Base-by-base conservation (phyloP, 371 early-diverging fungal genomes). In the Sporodiniella umbellata region DNA sequence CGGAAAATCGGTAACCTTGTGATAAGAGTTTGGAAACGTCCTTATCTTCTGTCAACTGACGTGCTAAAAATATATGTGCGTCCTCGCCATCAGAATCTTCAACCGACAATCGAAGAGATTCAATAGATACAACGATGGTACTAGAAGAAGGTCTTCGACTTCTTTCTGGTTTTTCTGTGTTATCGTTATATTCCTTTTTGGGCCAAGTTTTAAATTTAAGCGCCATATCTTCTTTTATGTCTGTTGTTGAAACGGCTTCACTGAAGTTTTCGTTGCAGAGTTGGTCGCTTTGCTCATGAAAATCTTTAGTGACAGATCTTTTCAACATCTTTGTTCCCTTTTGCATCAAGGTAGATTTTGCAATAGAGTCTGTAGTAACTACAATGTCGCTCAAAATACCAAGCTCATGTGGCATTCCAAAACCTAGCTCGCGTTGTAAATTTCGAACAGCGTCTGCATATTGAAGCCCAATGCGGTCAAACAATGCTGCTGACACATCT, bases 1-100 rank as follows among this genome's bases (percentile, higher is more conserved):
- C 73, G 0, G 71, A 61, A 49, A 76, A 76, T 7, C 77, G 73
- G 45, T 62, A 76, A 1, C 77, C 77, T 30, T 54, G 66, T 2
- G 64, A 54, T 12, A 72, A 42, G n/a, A 72, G 42, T 14, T 58
- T 53, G 0, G 45, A 15, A 0, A 60, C 45, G 4, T 68, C 67
- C 19, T 57, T 56, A 23, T 65, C 60, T 8, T 51, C 30, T 4
- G 33, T 33, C 1, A 70, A 30, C 1, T 55, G 56, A 10, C 49
- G 53, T 8, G 72, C 71, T 19, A 72, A 25, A 38, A 72, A 69
- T 11, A 76, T 57, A 28, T 76, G 62, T 14, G 48, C 51, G 21
- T 61, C 56, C 45, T 61, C 62, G 12, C 62, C 50, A 31, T 61
- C 53, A 3, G 48, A 52, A 8, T 56, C 56, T 28, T 61, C 56